These are phyloP conservation scores for Termitomyces sp. DNA, from an alignment of 768 basidiomycete genomes.

Conservation along the genomic window DNA sequence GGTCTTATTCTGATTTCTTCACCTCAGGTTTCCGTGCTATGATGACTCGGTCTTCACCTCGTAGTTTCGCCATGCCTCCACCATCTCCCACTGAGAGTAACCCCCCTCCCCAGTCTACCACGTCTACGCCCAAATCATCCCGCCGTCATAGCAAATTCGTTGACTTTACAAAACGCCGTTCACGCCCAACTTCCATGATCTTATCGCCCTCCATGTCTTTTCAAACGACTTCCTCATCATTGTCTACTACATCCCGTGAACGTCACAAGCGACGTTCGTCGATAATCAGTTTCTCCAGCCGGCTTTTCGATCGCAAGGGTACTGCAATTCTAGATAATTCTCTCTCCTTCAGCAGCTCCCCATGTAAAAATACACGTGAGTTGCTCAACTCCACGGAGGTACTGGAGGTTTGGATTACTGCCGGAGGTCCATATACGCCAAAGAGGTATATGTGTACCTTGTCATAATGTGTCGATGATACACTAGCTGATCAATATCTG, in stretches of 20 bases:
- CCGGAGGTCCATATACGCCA: conserved; percentile 26
- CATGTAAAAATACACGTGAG: conserved; percentile 14
- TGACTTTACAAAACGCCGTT: conserved; percentile 17
- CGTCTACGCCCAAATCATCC: conserved; percentile 7
- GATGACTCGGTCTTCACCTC: conserved; percentile 17
- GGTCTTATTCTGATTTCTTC: conserved; percentile 45
- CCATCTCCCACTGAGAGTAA: background rate
- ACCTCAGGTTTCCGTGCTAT: conserved; percentile 41
- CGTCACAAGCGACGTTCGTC: conserved; percentile 27
- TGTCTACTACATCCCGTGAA: conserved; percentile 3
- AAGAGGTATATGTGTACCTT: conserved; percentile 17
- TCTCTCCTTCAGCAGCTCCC: conserved; percentile 17
- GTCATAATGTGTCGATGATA: background rate
- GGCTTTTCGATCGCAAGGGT: conserved; percentile 30
- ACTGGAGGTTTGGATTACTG: conserved; percentile 29
- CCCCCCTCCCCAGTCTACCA: background rate
- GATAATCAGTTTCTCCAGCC: conserved; percentile 28
- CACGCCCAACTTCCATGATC: conserved; percentile 28
- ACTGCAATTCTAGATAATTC: conserved; percentile 19
- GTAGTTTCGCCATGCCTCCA: background rate
- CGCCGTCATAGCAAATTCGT: conserved; percentile 12
- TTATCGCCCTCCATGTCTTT: conserved; percentile 12
- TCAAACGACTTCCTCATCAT: background rate
- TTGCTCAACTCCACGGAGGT: conserved; percentile 13
- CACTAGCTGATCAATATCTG: conserved; percentile 1